Evolutionary conservation across 352 stramenopile genomes (phyloP).

Genomic region (Aphanomyces astaci): DNA sequence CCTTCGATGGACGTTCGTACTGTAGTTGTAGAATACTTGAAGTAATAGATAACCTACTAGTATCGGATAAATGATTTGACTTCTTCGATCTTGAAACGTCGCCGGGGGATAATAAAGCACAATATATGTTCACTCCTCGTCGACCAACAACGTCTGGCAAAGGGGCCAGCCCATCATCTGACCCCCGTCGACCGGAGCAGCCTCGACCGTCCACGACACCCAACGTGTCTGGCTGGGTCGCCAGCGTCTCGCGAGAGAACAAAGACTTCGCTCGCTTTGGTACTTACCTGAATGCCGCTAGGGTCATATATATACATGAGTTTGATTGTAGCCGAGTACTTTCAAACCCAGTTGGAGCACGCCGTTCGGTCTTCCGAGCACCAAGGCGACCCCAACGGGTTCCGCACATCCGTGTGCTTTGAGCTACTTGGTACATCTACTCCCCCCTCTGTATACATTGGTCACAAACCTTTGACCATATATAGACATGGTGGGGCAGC

Average conservation of each 20-base stretch:
- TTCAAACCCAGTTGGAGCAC: constrained; percentile 31
- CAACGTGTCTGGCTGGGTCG: neutral
- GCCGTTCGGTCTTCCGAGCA: constrained; percentile 47
- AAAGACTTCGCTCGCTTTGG: constrained; percentile 1
- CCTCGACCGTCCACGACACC: neutral
- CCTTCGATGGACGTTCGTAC: too few species aligned
- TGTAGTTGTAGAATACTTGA: too few species aligned
- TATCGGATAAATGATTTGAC: neutral
- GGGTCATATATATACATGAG: too few species aligned
- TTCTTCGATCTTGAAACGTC: neutral
- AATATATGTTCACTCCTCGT: neutral
- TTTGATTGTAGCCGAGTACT: neutral
- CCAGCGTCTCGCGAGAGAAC: neutral
- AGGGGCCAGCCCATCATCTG: neutral
- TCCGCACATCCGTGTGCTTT: constrained; percentile 53
- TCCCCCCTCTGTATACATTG: too few species aligned
- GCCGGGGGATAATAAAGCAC: neutral
- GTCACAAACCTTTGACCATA: too few species aligned
- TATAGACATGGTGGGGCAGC: constrained; percentile 28
- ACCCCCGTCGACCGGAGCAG: neutral
- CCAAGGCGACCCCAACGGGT: constrained; percentile 41
- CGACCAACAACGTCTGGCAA: neutral
- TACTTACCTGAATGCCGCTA: neutral
- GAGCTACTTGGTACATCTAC: constrained; percentile 37
- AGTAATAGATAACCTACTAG: too few species aligned